These are phyloP conservation scores for Arabidopsis suecica DNA, from an alignment of 345 rosid species.

Conservation along the genomic window DNA sequence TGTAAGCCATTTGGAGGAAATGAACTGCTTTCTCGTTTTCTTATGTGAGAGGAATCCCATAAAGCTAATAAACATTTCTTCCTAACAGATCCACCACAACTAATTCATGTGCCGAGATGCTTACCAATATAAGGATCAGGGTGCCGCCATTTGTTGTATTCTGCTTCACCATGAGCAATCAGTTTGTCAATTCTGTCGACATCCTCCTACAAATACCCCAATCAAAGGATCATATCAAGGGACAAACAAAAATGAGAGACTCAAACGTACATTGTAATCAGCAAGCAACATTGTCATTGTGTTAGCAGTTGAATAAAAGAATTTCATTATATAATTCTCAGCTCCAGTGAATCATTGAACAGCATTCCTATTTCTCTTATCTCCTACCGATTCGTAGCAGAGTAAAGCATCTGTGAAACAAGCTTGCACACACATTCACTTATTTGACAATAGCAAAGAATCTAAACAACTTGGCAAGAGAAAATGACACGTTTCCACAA, in stretches of 20 bases:
- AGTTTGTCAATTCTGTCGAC: slow-evolving; percentile 78
- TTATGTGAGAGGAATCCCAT: not conserved
- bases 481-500: not conserved
- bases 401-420: not conserved
- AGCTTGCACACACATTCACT: slow-evolving; percentile 20
- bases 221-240: not conserved
- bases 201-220: slow-evolving; percentile 62
- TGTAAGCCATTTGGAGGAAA: slow-evolving; percentile 13
- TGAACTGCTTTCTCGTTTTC: not conserved
- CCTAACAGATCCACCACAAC: not conserved
- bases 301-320: not conserved
- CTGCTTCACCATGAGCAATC: slow-evolving; percentile 79
- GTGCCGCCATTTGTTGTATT: slow-evolving; percentile 84
- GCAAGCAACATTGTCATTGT: slow-evolving; percentile 1
- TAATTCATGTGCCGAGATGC: not conserved
- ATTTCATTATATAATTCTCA: not conserved
- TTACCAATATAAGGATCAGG: slow-evolving; percentile 97
- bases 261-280: not conserved
- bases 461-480: not conserved
- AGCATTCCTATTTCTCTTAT: not conserved
- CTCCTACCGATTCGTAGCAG: not conserved
- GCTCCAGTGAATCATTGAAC: not conserved
- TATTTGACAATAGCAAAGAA: not conserved
- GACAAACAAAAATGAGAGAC: slow-evolving; percentile 10
- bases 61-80: not conserved